phyloP scores from a whole-genome alignment of 2,329 filamentous ascomycete species.

The Pezicula rhizophila region DNA sequence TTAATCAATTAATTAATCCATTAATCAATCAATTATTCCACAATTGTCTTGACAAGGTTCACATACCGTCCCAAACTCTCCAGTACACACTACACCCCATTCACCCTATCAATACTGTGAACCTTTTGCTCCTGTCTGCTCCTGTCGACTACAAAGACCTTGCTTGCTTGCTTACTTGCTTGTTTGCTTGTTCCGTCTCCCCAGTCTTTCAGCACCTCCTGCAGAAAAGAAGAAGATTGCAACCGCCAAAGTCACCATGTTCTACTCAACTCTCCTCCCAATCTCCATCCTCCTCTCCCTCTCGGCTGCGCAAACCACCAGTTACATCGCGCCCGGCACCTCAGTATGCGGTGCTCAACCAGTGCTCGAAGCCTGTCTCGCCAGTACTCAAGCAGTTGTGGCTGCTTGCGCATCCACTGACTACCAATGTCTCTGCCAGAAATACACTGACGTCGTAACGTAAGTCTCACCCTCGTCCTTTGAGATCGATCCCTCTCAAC shows the following conservation, averaged over 20 bases:
- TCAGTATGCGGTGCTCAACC: conserved; percentile 28
- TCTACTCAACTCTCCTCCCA: conserved; percentile 16
- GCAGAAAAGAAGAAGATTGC: too few species aligned
- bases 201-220: not conserved
- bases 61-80: too few species aligned
- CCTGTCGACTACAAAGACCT: not conserved
- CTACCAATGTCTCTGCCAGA: conserved; percentile 47
- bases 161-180: not conserved
- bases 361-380: conserved; percentile 33
- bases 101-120: too few species aligned
- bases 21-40: too few species aligned
- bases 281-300: conserved; percentile 23
- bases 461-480: conserved; percentile 21
- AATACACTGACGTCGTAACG: conserved; percentile 46
- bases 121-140: not conserved
- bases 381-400: conserved; percentile 29
- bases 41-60: too few species aligned
- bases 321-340: conserved; percentile 6
- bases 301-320: conserved; percentile 18
- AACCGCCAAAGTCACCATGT: conserved; percentile 14
- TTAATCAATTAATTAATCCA: too few species aligned
- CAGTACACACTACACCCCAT: too few species aligned
- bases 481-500: not conserved
- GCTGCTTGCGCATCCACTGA: conserved; percentile 28
- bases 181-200: not conserved